phyloP scores from a whole-genome alignment of 257 asterid species.

The Ajuga chamaepitys region DNA sequence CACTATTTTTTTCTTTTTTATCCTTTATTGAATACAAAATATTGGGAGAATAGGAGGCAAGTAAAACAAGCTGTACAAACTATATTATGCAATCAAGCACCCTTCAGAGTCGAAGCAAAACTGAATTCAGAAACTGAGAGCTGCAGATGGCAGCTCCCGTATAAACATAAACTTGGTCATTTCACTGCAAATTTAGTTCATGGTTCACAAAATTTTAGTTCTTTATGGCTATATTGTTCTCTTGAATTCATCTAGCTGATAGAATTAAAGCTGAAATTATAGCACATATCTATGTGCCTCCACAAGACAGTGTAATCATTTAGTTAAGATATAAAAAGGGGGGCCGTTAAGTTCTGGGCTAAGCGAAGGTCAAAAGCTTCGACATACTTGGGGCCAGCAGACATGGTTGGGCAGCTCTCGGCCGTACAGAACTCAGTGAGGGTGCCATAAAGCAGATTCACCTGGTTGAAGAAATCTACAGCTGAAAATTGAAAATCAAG shows the following conservation, averaged over 20 bases:
- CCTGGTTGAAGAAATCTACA: slow-evolving; percentile 98
- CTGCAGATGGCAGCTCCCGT: background rate
- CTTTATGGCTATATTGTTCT: background rate
- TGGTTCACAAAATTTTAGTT: background rate
- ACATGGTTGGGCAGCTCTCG: slow-evolving; percentile 93
- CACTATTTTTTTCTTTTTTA: no score
- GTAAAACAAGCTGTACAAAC: background rate
- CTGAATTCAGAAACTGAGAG: background rate
- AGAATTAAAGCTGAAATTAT: no score
- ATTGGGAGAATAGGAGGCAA: background rate
- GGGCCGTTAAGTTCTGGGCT: no score
- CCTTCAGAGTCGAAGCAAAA: background rate
- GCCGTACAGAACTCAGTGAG: slow-evolving; percentile 88
- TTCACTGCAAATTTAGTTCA: background rate
- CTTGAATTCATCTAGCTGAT: background rate
- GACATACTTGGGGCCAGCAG: slow-evolving; percentile 94
- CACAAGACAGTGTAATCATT: background rate
- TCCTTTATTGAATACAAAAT: no score
- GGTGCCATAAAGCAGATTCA: slow-evolving; percentile 89
- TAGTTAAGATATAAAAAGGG: no score
- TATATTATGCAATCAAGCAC: background rate
- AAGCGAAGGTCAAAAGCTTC: no score
- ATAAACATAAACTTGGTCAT: background rate
- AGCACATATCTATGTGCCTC: background rate
- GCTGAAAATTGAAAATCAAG: slow-evolving; percentile 49